Evolutionary conservation across 805 yeast species (phyloP).

Genomic region (Suhomyces prunicola): DNA sequence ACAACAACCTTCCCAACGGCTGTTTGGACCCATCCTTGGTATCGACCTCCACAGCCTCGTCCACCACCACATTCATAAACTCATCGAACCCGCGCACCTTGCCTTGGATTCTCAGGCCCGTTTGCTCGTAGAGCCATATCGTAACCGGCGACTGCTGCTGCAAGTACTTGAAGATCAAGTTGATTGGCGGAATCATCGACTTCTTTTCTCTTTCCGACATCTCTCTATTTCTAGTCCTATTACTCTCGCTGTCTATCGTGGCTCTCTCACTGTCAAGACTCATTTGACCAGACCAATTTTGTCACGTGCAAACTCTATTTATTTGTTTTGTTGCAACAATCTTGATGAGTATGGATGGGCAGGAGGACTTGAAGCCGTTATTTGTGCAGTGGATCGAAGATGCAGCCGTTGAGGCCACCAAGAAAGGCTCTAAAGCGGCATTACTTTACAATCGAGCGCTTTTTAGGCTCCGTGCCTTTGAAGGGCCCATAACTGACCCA

Average conservation of each 20-base stretch:
- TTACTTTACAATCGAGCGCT: slow-evolving; percentile 55
- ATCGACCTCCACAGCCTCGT: slow-evolving; percentile 63
- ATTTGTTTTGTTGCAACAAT: background rate
- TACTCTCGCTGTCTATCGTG: background rate
- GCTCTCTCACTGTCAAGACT: background rate
- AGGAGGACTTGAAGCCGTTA: slow-evolving; percentile 45
- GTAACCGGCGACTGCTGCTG: slow-evolving; percentile 79
- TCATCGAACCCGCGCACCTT: slow-evolving; percentile 92
- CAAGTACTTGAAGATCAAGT: slow-evolving; percentile 79
- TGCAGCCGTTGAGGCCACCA: slow-evolving; percentile 42
- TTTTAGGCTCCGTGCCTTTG: slow-evolving; percentile 45
- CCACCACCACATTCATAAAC: slow-evolving; percentile 79
- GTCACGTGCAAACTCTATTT: background rate
- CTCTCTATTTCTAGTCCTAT: background rate
- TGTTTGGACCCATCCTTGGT: slow-evolving; percentile 47
- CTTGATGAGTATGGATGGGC: background rate
- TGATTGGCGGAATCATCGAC: slow-evolving; percentile 81
- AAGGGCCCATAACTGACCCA: slow-evolving; percentile 50
- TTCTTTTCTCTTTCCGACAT: slow-evolving; percentile 19
- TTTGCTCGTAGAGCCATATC: slow-evolving; percentile 89
- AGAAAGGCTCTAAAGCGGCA: slow-evolving; percentile 51
- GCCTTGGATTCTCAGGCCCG: slow-evolving; percentile 74
- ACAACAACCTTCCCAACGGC: slow-evolving; percentile 66
- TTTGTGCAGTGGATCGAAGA: slow-evolving; percentile 60
- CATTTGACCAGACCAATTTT: background rate